Evolutionary conservation across 2,329 filamentous ascomycete species (phyloP), one percentile per base, ranked within the genome.

Genomic region (Ophiostoma himal-ulmi): DNA sequence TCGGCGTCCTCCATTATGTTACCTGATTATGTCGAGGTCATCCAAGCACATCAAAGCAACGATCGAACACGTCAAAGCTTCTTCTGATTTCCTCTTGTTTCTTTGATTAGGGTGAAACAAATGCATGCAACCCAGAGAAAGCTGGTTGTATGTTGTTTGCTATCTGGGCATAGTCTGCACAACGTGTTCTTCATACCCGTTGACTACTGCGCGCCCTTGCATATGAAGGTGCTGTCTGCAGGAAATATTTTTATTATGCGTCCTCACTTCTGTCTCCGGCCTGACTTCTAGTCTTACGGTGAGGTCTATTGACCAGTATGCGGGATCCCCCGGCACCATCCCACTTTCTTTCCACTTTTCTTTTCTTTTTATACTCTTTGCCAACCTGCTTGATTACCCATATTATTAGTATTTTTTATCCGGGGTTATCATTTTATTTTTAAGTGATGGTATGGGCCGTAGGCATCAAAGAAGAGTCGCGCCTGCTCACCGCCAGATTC

Each of bases 401-500:
- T 52, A 13, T 69, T 52, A 5, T 41, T 57, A 66, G 30, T 5
- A 37, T 37, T 39, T n/a, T 22, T 41, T 20, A 20, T 34, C 52
- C 20, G 10, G 20, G n/a, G 52, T n/a, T 57, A 54, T 54, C n/a
- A 7, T 54, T 54, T 8, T 54, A n/a, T 17, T n/a, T 20, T 57
- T 30, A 22, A 20, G 41, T 44, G 14, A 44, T 44, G 20, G 1
- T 39, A 39, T 39, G 37, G 37, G 37, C 37, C 11, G 37, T 13
- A 39, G 44, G 44, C 44, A 48, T 17, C 44, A 48, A 48, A 20
- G 44, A 20, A n/a, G 14, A 20, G 57, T 14, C 1, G 5, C 17
- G 26, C 26, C 13, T 34, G 26, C 57, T 62, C 57, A 62, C 57
- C 57, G 57, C 57, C 26, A 62, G 26, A 62, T 62, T 26, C 57